These are phyloP conservation scores for Solanum acaule DNA, from an alignment of 257 asterid genomes.

Conservation along the genomic window DNA sequence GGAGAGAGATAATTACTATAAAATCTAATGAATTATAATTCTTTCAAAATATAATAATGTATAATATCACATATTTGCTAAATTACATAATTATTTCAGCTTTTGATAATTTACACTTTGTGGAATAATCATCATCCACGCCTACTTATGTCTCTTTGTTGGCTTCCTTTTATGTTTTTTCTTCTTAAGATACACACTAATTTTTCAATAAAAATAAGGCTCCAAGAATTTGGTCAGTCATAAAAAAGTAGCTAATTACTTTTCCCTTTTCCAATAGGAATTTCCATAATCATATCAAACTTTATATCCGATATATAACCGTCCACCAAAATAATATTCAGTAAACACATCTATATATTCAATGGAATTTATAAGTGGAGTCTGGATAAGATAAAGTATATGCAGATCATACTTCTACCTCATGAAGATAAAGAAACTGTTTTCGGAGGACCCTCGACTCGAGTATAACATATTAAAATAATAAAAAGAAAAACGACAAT, in stretches of 20 bases:
- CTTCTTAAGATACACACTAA: not conserved
- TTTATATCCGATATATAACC: not conserved
- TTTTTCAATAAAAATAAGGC: not conserved
- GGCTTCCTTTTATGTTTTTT: not conserved
- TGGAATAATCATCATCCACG: not conserved
- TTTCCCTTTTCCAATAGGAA: not conserved
- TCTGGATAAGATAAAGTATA: rapidly evolving
- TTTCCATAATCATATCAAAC: not conserved
- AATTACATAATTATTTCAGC: too few relatives aligned
- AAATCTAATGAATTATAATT: too few relatives aligned
- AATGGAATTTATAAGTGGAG: too few relatives aligned
- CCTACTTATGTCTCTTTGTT: not conserved
- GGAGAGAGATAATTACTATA: too few relatives aligned
- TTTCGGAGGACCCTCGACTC: rapidly evolving
- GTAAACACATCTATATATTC: not conserved
- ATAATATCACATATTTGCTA: too few relatives aligned
- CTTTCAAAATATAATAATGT: too few relatives aligned
- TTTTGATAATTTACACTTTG: not conserved
- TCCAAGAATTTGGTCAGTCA: not conserved
- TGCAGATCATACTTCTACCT: too few relatives aligned
- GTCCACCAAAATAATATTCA: not conserved
- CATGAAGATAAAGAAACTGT: rapidly evolving
- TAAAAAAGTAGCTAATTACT: not conserved
- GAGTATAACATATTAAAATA: too few relatives aligned
- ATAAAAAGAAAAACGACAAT: too few relatives aligned